Base-by-base conservation (phyloP, 192 early-diverging fungal species). In the Dissophora ornata region DNA sequence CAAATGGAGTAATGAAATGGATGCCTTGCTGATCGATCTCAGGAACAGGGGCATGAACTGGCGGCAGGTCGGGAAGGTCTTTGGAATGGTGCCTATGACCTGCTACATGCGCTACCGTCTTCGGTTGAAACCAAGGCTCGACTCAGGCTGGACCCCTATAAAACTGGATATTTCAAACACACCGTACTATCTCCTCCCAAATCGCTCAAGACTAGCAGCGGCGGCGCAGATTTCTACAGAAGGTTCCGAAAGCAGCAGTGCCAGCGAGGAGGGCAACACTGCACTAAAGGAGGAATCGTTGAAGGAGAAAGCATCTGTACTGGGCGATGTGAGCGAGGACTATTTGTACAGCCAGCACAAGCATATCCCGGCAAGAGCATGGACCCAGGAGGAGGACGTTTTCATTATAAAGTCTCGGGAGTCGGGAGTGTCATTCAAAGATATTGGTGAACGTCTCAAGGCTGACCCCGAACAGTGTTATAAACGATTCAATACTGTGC, bases 311-410 rank as follows among this genome's bases (percentile, higher is more conserved):
- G n/a, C n/a, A n/a, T n/a, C n/a, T n/a, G 28, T 41, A 28, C 29
- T 59, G 2, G 62, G 47, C 3, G 15, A 28, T 18, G 12, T 67
- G 16, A 30, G 21, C 21, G 51, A 67, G 2, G 64, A 77, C 16
- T 57, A 46, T 29, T 34, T 48, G 19, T 62, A 77, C 32, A 45
- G 34, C 11, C 1, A 26, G 1, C 2, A 18, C 8, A 46, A 56
- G 1, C 1, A n/a, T n/a, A n/a, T n/a, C n/a, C n/a, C n/a, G n/a
- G n/a, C n/a, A n/a, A n/a, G n/a, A n/a, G n/a, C n/a, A n/a, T 77
- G 73, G 73, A 56, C 73, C 4, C 15, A 32, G 36, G 64, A 67
- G 21, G 73, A 77, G n/a, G 73, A 77, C 46, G 47, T 16, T 9
- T 24, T 2, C 4, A 62, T 77, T 24, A 12, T 67, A 25, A 19